Evolutionary conservation across 2,329 filamentous ascomycete genomes (phyloP).

Genomic region (Grosmannia huntii): DNA sequence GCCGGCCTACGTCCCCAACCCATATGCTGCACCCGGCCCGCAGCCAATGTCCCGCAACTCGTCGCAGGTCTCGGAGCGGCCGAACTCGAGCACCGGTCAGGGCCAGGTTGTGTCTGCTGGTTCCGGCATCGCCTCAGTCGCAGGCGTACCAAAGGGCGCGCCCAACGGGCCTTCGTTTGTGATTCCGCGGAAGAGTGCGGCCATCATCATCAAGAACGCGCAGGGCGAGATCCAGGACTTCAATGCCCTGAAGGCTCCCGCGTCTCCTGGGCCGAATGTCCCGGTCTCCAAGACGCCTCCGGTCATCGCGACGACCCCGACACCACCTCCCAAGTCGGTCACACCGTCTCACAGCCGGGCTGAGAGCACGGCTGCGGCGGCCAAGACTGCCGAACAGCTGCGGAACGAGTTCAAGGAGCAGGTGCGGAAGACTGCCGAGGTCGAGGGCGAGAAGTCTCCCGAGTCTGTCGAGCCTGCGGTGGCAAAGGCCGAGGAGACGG

Average conservation of each 20-base stretch:
- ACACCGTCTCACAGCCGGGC: constrained; percentile 57
- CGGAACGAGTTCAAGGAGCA: constrained; percentile 72
- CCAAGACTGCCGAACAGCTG: constrained; percentile 70
- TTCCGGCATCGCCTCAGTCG: constrained; percentile 40
- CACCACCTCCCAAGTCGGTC: constrained; percentile 64
- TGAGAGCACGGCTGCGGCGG: constrained; percentile 51
- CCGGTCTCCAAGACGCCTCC: constrained; percentile 52
- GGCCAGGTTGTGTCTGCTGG: constrained; percentile 46
- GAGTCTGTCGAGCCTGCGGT: constrained; percentile 10
- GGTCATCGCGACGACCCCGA: constrained; percentile 60
- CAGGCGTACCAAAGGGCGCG: constrained; percentile 11
- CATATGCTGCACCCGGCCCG: constrained; percentile 25
- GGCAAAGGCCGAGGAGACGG: background rate
- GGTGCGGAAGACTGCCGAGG: constrained; percentile 39
- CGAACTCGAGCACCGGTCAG: constrained; percentile 53
- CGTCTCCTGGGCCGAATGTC: constrained; percentile 39
- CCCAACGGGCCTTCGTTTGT: constrained; percentile 33
- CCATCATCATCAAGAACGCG: constrained; percentile 73
- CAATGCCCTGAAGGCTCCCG: constrained; percentile 45
- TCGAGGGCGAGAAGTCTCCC: constrained; percentile 7
- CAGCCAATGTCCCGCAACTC: constrained; percentile 75
- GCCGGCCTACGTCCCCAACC: constrained; percentile 29
- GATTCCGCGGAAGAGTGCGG: constrained; percentile 53
- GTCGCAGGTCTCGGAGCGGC: constrained; percentile 62
- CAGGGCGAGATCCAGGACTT: constrained; percentile 65